These are phyloP conservation scores for Globisporangium parvum DNA, from an alignment of 352 stramenopile species.

Conservation along the genomic window DNA sequence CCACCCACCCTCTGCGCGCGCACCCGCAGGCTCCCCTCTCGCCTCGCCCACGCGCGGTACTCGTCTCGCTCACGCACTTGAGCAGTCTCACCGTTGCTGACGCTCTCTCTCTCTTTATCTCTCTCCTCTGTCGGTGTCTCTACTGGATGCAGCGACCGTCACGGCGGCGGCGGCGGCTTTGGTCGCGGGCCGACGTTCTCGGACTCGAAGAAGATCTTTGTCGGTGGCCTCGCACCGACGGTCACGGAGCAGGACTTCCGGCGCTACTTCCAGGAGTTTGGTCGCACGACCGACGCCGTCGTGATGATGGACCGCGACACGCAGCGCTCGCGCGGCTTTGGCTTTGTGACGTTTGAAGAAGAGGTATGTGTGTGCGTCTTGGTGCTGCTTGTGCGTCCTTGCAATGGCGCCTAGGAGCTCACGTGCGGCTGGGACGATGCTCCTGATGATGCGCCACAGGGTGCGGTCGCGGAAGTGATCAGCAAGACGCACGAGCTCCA, in stretches of 20 bases:
- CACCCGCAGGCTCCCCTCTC: background rate
- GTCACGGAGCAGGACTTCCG: conserved; percentile 89
- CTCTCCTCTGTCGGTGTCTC: no score
- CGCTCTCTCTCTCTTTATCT: background rate
- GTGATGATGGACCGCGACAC: conserved; percentile 93
- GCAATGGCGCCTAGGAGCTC: background rate
- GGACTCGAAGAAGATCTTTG: conserved; percentile 92
- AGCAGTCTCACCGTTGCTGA: conserved; percentile 1
- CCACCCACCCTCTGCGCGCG: conserved; percentile 5
- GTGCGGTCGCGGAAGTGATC: conserved; percentile 84
- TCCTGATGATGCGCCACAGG: conserved; percentile 14
- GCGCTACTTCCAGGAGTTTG: conserved; percentile 89
- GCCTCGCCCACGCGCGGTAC: conserved; percentile 1
- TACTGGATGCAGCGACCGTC: conserved; percentile 15
- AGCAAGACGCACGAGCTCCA: conserved; percentile 88
- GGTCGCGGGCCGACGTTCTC: conserved; percentile 18
- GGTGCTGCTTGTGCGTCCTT: background rate
- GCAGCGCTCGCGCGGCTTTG: conserved; percentile 87
- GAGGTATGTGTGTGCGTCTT: no score
- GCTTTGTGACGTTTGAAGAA: conserved; percentile 91
- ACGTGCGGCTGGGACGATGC: background rate
- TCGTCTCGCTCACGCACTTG: background rate
- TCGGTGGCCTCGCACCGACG: conserved; percentile 81
- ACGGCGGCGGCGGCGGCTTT: conserved; percentile 15
- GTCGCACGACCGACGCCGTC: conserved; percentile 87